Percentiles rank a stretch among this genome's conserved stretches.
Conservation (phyloP, 1,139 yeast genomes). For the Meyerozyma guilliermondii region DNA sequence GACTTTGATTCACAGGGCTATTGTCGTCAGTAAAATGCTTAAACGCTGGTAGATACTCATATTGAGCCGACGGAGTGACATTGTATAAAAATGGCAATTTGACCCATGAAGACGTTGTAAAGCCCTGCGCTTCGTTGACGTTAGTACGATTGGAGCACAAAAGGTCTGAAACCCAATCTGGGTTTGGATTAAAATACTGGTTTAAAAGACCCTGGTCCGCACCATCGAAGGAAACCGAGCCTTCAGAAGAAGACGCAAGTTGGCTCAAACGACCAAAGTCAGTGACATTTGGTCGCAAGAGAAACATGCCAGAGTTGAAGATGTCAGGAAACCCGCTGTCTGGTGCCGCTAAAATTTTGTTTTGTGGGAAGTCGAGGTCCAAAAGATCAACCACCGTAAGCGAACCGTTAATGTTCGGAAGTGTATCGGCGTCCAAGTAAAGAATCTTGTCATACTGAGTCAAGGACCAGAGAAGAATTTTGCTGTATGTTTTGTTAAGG, state of each 20-base stretch:
- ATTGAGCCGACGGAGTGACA: slow-evolving; percentile 78
- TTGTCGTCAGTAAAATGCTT: slow-evolving; percentile 40
- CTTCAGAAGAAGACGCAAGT: slow-evolving; percentile 21
- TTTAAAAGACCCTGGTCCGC: slow-evolving; percentile 94
- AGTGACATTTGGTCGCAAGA: slow-evolving; percentile 51
- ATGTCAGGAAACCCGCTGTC: slow-evolving; percentile 96
- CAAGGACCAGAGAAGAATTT: slow-evolving; percentile 68
- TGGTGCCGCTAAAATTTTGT: slow-evolving; percentile 68
- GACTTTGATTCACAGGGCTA: background rate
- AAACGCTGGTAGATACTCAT: slow-evolving; percentile 81
- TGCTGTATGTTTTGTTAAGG: slow-evolving; percentile 64
- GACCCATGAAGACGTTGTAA: slow-evolving; percentile 45
- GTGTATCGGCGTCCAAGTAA: slow-evolving; percentile 79
- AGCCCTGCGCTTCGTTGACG: background rate
- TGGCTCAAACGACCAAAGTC: slow-evolving; percentile 42
- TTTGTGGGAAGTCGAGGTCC: slow-evolving; percentile 25
- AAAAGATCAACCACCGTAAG: slow-evolving; percentile 27
- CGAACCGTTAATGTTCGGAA: slow-evolving; percentile 44
- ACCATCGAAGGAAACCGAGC: slow-evolving; percentile 66
- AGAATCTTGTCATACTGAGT: slow-evolving; percentile 55
- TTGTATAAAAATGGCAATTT: slow-evolving; percentile 77
- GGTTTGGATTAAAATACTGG: slow-evolving; percentile 59
- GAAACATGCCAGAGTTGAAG: slow-evolving; percentile 85
- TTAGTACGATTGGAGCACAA: slow-evolving; percentile 3
- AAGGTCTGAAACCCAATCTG: slow-evolving; percentile 33